phyloP scores from a whole-genome alignment of 179 eudicot genomes.

The Carnegiea gigantea region DNA sequence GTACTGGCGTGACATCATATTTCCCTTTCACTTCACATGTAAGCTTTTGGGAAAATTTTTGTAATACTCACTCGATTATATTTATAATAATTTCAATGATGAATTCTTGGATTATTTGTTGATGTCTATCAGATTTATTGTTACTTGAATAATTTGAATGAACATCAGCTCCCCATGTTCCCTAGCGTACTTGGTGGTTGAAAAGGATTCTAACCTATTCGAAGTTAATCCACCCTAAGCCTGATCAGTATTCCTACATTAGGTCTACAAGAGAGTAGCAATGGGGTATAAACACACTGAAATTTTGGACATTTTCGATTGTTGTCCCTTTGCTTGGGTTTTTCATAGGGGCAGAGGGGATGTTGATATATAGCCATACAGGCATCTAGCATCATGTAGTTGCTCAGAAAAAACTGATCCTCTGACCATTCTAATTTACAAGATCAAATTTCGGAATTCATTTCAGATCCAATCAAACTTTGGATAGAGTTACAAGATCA shows the following conservation, averaged over 20 bases:
- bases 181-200: too few relatives aligned
- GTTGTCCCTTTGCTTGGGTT: too few relatives aligned
- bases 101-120: neutral
- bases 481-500: neutral
- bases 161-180: too few relatives aligned
- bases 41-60: slow-evolving; percentile 2
- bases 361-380: too few relatives aligned
- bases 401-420: neutral
- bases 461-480: neutral
- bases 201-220: too few relatives aligned
- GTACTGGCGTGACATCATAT: neutral
- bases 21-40: neutral
- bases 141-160: too few relatives aligned
- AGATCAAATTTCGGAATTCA: neutral
- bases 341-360: too few relatives aligned
- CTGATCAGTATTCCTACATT: too few relatives aligned
- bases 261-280: too few relatives aligned
- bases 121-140: neutral
- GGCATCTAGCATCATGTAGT: neutral
- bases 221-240: too few relatives aligned
- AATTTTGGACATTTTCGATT: too few relatives aligned
- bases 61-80: slow-evolving; percentile 3
- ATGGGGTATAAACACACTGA: too few relatives aligned
- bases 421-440: neutral
- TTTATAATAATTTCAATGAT: neutral